Conservation (phyloP, 495 filamentous ascomycete genomes). For the Penicillium diatomitis region DNA sequence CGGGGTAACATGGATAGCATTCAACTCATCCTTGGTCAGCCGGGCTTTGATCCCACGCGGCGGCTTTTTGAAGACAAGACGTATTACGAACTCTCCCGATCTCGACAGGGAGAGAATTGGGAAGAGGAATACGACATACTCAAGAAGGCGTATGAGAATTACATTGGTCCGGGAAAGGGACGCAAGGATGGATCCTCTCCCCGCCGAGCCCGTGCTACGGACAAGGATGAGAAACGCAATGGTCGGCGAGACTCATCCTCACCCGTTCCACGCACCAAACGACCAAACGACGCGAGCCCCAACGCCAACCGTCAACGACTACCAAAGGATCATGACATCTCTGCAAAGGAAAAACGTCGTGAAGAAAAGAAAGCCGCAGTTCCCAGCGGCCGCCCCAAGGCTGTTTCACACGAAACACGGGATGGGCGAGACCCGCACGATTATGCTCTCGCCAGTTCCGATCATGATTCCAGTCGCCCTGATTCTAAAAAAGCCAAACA, state of each 20-base stretch:
- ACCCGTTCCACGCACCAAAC: constrained; percentile 37
- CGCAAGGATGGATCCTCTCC: constrained; percentile 37
- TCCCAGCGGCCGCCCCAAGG: constrained; percentile 13
- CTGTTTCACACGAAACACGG: neutral
- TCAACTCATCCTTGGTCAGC: constrained; percentile 66
- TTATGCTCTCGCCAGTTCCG: constrained; percentile 14
- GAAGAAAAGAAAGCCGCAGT: constrained; percentile 25
- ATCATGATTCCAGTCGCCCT: constrained; percentile 19
- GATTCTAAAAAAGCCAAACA: constrained; percentile 22
- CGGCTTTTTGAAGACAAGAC: constrained; percentile 56
- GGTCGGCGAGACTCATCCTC: constrained; percentile 41
- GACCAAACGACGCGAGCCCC: constrained; percentile 27
- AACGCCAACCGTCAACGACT: constrained; percentile 14
- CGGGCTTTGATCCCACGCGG: constrained; percentile 68
- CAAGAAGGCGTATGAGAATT: constrained; percentile 67
- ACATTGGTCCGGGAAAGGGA: constrained; percentile 32
- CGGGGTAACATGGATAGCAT: constrained; percentile 79
- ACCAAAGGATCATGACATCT: constrained; percentile 19
- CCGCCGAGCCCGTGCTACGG: constrained; percentile 48
- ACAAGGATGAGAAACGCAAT: constrained; percentile 41
- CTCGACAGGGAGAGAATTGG: constrained; percentile 78
- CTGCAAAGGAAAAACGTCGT: constrained; percentile 24
- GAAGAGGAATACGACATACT: constrained; percentile 79
- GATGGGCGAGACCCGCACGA: constrained; percentile 13
- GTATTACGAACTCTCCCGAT: constrained; percentile 76